Base-by-base conservation (phyloP, 2,329 filamentous ascomycete species). In the Colletotrichum orchidophilum region DNA sequence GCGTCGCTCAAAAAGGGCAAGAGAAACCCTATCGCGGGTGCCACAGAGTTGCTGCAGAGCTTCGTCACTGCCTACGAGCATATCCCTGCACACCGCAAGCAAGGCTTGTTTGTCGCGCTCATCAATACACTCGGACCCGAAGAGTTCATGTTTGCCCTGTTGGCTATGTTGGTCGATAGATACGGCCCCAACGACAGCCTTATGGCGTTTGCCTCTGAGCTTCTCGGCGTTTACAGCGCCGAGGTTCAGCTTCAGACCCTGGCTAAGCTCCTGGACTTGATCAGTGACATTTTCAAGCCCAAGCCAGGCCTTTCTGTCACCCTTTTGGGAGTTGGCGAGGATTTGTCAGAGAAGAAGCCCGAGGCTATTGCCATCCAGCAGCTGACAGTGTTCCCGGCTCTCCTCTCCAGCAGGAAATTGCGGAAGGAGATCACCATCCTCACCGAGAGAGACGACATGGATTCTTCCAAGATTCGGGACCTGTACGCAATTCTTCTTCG, bases 11-110 rank as follows among this genome's bases (percentile, higher is more conserved):
- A 93, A 64, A 93, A 93, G 78, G 93, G 94, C 76, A 92, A 94
- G 75, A 92, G 94, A 76, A 90, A 90, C 74, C 87, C 94, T 42
- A 89, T 97, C 26, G 92, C 91, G 39, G 94, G 95, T 54, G 94
- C 95, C 8, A 93, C 95, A 1, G 95, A 97, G 76, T 89, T 99
- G 58, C 87, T 99, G n/a, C 87, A 97, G 52, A 98, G 95, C 83
- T 99, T 99, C 79, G 96, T 95, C 21, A 95, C 95, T 8, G 96
- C 97, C 0, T 99, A 97, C 80, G 95, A 98, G 79, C 96, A 99
- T 79, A 95, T 99, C 73, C 96, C 96, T 5, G 88, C 92, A 9
- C 95, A 98, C 80, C 90, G 96, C 68, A 91, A 95, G 74, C 89
- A 94, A 33, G 91, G 91, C 50, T 85, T 99, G 7, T 99, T 98